A percentile compares a stretch with the other conserved stretches of the same genome.
These are phyloP conservation scores for Quaeritorhiza haematococci DNA, from an alignment of 371 early-diverging fungal species.

Conservation along the genomic window DNA sequence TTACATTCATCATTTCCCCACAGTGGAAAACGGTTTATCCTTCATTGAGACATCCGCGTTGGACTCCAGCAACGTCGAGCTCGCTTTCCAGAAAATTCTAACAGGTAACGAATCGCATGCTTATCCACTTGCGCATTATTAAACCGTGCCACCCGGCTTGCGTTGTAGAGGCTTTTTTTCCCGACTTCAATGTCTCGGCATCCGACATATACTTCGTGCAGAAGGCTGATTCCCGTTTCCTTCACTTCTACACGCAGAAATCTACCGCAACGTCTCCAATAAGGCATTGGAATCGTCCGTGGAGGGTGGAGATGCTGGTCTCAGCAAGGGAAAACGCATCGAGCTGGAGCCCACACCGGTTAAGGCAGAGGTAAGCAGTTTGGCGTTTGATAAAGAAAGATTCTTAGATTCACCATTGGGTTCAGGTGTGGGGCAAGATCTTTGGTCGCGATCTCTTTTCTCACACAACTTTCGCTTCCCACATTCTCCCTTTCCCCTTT, in stretches of 20 bases:
- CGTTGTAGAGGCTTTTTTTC: slow-evolving; percentile 7
- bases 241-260: slow-evolving; percentile 60
- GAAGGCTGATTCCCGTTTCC: too few relatives aligned
- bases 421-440: too few relatives aligned
- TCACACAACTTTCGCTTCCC: too few relatives aligned
- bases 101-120: slow-evolving; percentile 55
- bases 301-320: too few relatives aligned
- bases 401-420: too few relatives aligned
- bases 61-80: slow-evolving; percentile 91
- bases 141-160: not conserved
- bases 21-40: slow-evolving; percentile 82
- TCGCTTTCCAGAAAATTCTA: slow-evolving; percentile 87
- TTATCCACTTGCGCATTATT: slow-evolving; percentile 10
- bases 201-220: not conserved
- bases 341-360: too few relatives aligned
- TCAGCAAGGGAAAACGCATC: too few relatives aligned
- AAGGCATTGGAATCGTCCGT: slow-evolving; percentile 75
- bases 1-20: slow-evolving; percentile 4
- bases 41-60: slow-evolving; percentile 96
- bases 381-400: too few relatives aligned
- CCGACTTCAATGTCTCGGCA: slow-evolving; percentile 6
- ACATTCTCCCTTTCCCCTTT: too few relatives aligned
- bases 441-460: too few relatives aligned
- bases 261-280: slow-evolving; percentile 87
- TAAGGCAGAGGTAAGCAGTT: too few relatives aligned